phyloP scores from a whole-genome alignment of 2,329 filamentous ascomycete species.

The Dryadomyces sulphureus region DNA sequence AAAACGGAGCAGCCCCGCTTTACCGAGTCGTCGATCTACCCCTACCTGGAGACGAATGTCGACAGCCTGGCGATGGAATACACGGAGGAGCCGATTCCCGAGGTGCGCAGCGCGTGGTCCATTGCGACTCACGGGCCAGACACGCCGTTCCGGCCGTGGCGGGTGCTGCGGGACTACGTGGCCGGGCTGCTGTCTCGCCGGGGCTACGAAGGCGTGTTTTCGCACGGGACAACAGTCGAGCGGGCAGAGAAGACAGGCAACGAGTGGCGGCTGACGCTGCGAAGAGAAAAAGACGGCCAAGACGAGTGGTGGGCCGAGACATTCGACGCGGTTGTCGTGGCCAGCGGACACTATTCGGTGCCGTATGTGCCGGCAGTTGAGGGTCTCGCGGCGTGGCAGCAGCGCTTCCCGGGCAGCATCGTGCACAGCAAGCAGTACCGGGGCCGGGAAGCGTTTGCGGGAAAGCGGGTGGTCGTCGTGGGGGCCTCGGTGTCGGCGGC shows the following conservation, averaged over 20 bases:
- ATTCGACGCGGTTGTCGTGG: constrained; percentile 53
- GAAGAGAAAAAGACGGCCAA: constrained; percentile 17
- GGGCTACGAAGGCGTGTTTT: constrained; percentile 23
- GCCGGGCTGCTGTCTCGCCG: constrained; percentile 26
- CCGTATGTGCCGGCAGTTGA: constrained; percentile 34
- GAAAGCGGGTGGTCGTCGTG: constrained; percentile 30
- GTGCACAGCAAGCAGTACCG: constrained; percentile 59
- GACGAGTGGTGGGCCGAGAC: constrained; percentile 44
- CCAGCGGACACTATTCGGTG: constrained; percentile 52
- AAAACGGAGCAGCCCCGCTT: constrained; percentile 14
- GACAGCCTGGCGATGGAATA: constrained; percentile 44
- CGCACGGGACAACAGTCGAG: constrained; percentile 48
- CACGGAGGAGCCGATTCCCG: constrained; percentile 10
- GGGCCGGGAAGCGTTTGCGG: constrained; percentile 26
- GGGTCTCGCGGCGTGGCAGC: constrained; percentile 29
- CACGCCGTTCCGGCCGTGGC: constrained; percentile 49
- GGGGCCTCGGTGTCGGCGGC: constrained; percentile 33
- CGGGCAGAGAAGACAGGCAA: constrained; percentile 31
- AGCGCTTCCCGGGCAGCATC: constrained; percentile 30
- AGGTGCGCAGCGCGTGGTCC: constrained; percentile 15
- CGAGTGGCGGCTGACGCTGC: constrained; percentile 38
- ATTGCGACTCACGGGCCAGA: constrained; percentile 34
- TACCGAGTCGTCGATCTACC: constrained; percentile 7
- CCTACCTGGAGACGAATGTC: constrained; percentile 36
- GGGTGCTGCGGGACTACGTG: constrained; percentile 38